These are phyloP conservation scores for Bremia lactucae DNA, from an alignment of 352 stramenopile genomes.

Conservation along the genomic window DNA sequence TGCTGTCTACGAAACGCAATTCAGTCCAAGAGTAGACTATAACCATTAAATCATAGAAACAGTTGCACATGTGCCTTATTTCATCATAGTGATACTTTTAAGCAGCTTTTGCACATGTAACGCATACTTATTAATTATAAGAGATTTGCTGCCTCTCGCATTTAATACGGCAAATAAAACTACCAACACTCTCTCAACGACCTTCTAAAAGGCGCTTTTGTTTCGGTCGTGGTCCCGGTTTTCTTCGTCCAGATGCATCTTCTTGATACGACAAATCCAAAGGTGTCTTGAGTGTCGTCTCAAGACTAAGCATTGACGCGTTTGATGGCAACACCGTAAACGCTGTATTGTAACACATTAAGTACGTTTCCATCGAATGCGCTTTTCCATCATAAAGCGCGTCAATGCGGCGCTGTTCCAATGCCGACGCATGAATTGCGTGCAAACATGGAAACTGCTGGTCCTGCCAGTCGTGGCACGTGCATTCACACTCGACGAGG, in stretches of 20 bases:
- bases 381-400: constrained; percentile 56
- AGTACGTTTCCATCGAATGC: constrained; percentile 60
- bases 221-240: constrained; percentile 52
- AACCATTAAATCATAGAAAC: neutral
- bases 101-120: too few species aligned
- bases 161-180: too few species aligned
- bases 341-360: constrained; percentile 39
- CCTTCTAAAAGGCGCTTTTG: constrained; percentile 5
- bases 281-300: constrained; percentile 45
- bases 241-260: constrained; percentile 39
- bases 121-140: too few species aligned
- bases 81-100: neutral
- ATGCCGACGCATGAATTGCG: constrained; percentile 57
- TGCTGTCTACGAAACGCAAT: constrained; percentile 44
- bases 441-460: constrained; percentile 68
- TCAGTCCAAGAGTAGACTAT: constrained; percentile 24
- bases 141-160: too few species aligned
- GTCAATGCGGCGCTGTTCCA: constrained; percentile 63
- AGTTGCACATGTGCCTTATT: too few species aligned
- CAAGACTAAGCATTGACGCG: constrained; percentile 26
- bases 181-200: too few species aligned
- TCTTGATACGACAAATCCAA: constrained; percentile 53
- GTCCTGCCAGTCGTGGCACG: constrained; percentile 74
- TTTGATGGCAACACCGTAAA: constrained; percentile 64
- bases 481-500: constrained; percentile 64